Evolutionary conservation across 352 stramenopile genomes (phyloP).

Genomic region (Ophiocytium majus): DNA sequence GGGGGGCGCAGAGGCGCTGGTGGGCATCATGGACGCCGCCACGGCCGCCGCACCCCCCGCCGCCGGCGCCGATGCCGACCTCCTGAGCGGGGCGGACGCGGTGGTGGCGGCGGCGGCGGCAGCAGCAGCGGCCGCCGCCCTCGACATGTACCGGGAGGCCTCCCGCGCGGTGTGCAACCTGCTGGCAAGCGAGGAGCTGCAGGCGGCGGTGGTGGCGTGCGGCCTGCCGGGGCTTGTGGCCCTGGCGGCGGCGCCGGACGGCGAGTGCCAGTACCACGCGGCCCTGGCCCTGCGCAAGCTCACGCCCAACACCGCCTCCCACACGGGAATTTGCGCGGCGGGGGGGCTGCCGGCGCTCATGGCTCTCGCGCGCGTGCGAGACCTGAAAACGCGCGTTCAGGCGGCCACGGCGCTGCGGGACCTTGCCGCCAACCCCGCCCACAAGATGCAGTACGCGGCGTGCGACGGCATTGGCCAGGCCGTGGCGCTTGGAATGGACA

Average conservation of each 20-base stretch:
- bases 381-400: constrained; percentile 84
- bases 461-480: constrained; percentile 79
- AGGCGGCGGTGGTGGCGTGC: constrained; percentile 80
- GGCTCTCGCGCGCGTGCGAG: constrained; percentile 78
- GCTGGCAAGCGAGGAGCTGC: constrained; percentile 83
- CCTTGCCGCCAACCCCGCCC: constrained; percentile 77
- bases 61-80: too few species aligned
- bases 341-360: constrained; percentile 84
- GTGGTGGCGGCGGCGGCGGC: too few species aligned
- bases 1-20: constrained; percentile 59
- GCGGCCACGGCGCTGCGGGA: constrained; percentile 80
- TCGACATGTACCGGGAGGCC: constrained; percentile 89
- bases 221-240: constrained; percentile 81
- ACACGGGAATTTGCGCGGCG: constrained; percentile 75
- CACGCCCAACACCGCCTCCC: constrained; percentile 79
- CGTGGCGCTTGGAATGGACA: constrained; percentile 78
- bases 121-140: constrained; percentile 44
- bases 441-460: constrained; percentile 75
- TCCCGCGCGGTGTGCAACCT: constrained; percentile 85
- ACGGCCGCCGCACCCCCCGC: too few species aligned
- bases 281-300: constrained; percentile 89
- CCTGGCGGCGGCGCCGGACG: constrained; percentile 78
- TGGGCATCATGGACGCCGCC: constrained; percentile 45
- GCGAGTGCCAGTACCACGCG: constrained; percentile 89
- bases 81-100: not conserved